Conservation (phyloP, 2,329 filamentous ascomycete species). For the Fusarium veterinarium region DNA sequence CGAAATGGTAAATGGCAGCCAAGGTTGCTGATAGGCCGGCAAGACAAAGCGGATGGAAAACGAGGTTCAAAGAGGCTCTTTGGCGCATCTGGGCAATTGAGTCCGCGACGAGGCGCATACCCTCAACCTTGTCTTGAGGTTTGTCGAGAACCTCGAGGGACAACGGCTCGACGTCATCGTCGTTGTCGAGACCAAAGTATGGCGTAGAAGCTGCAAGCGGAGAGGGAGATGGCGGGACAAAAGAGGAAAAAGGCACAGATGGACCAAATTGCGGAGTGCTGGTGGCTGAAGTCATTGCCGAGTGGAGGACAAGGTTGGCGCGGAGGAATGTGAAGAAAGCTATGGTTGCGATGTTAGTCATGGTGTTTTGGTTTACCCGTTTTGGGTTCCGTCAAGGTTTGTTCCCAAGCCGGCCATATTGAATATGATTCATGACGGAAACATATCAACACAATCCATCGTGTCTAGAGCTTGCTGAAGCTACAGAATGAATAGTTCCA, state of each 20-base stretch:
- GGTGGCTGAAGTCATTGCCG: constrained; percentile 69
- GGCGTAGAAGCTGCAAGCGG: constrained; percentile 71
- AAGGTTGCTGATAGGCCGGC: constrained; percentile 59
- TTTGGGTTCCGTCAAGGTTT: not conserved
- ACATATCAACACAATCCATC: not conserved
- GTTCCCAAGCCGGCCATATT: not conserved
- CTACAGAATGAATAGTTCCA: not conserved
- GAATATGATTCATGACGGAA: not conserved
- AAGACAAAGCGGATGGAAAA: constrained; percentile 70
- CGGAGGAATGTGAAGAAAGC: constrained; percentile 87
- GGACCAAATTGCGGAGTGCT: constrained; percentile 74
- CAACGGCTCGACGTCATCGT: constrained; percentile 67
- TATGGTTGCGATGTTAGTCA: constrained; percentile 52
- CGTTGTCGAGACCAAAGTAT: constrained; percentile 59
- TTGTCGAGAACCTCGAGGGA: constrained; percentile 67
- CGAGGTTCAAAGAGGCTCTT: constrained; percentile 69
- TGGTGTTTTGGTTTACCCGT: constrained; percentile 10
- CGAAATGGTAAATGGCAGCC: constrained; percentile 58
- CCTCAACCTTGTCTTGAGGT: constrained; percentile 71
- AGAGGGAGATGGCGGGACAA: constrained; percentile 62
- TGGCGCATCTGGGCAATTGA: constrained; percentile 86
- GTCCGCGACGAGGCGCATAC: constrained; percentile 80
- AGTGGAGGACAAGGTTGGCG: constrained; percentile 79
- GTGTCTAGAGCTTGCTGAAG: not conserved
- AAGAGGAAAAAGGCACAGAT: constrained; percentile 48